Conservation (phyloP, 192 early-diverging fungal genomes). For the Podila verticillata region DNA sequence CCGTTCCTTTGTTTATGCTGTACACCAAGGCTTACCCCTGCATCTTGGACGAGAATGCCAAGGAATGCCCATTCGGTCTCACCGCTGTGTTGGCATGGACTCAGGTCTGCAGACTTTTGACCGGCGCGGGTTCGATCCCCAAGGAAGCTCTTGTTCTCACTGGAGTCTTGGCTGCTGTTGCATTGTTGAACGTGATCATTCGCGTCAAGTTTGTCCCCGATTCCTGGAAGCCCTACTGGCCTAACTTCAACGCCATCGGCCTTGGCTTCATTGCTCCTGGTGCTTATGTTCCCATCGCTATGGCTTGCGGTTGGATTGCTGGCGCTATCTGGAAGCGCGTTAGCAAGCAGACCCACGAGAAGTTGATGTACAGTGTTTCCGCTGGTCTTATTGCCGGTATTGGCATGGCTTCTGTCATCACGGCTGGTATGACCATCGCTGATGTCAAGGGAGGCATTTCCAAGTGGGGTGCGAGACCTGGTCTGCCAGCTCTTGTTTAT, state of each 20-base stretch:
- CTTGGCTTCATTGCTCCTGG: constrained; percentile 63
- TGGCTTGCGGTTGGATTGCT: constrained; percentile 56
- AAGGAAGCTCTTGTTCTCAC: constrained; percentile 55
- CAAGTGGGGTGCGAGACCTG: constrained; percentile 8
- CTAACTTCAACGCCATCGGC: constrained; percentile 67
- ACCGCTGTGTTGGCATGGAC: constrained; percentile 55
- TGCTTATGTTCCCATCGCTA: constrained; percentile 58
- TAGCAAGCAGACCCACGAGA: constrained; percentile 27
- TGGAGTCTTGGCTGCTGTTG: constrained; percentile 50
- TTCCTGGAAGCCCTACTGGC: constrained; percentile 61
- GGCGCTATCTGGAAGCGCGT: constrained; percentile 55
- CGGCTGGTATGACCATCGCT: constrained; percentile 56
- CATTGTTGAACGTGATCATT: constrained; percentile 40
- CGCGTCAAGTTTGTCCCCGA: constrained; percentile 61
- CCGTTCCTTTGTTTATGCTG: constrained; percentile 65
- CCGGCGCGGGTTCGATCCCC: constrained; percentile 51
- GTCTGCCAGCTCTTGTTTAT: too few relatives aligned
- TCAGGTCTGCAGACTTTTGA: constrained; percentile 55
- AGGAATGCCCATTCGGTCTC: constrained; percentile 52
- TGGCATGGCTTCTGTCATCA: constrained; percentile 59
- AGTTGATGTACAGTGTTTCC: constrained; percentile 56
- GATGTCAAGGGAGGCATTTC: constrained; percentile 39
- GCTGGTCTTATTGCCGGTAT: constrained; percentile 63
- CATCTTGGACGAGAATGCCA: constrained; percentile 41
- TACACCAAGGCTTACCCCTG: constrained; percentile 75